A percentile compares a stretch with the other conserved stretches of the same genome.
Evolutionary conservation across 176 grass and related monocot species (phyloP).

Genomic region (Bromus sterilis): DNA sequence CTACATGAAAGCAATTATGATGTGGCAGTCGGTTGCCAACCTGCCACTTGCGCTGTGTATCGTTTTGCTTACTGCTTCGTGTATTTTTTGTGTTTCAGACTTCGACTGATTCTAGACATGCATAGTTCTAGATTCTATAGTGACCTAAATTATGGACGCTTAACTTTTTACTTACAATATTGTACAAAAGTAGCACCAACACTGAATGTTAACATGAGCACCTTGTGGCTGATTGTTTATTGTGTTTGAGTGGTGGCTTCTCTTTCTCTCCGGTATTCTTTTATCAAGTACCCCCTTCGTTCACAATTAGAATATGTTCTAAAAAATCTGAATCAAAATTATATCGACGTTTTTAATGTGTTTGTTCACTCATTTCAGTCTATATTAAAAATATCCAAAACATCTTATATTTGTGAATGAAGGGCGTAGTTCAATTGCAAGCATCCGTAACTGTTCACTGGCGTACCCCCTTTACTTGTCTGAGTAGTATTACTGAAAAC

Average conservation of each 20-base stretch:
- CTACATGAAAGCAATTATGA: not conserved
- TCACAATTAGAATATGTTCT: too few relatives aligned
- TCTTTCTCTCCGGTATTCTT: not conserved
- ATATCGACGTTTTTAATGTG: too few relatives aligned
- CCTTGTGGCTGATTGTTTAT: not conserved
- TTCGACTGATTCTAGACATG: not conserved
- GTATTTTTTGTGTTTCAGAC: not conserved
- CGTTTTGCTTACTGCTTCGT: not conserved
- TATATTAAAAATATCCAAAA: too few relatives aligned
- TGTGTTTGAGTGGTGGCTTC: not conserved
- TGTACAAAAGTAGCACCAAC: not conserved
- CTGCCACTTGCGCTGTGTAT: not conserved
- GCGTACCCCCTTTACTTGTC: not conserved
- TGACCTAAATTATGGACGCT: not conserved
- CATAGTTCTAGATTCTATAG: not conserved
- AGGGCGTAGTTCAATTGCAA: not conserved
- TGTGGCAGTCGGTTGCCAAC: not conserved
- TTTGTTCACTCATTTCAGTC: too few relatives aligned
- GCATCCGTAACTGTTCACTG: too few relatives aligned
- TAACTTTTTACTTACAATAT: not conserved
- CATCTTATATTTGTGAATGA: too few relatives aligned
- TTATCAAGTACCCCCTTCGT: too few relatives aligned
- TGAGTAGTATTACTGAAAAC: not conserved
- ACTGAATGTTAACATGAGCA: not conserved
- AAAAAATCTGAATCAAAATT: too few relatives aligned